phyloP scores from a whole-genome alignment of 441 rosid genomes.

The Syzygium syzygioides region DNA sequence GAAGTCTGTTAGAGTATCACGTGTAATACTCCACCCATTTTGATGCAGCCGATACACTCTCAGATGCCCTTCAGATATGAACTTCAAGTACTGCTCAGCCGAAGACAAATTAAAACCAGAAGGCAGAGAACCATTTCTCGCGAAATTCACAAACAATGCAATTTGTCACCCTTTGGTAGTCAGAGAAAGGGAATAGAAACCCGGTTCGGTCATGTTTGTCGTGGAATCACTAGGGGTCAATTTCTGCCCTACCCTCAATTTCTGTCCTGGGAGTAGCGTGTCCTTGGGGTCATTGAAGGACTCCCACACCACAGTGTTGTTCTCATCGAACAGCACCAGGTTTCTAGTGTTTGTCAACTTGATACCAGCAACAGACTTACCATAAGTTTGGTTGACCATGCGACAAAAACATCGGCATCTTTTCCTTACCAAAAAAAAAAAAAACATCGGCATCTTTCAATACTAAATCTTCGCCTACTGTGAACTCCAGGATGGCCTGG shows the following conservation, averaged over 20 bases:
- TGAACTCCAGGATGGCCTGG: neutral
- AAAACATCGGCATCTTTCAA: neutral
- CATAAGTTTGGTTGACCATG: neutral
- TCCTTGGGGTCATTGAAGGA: neutral
- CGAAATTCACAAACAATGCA: neutral
- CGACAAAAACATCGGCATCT: neutral
- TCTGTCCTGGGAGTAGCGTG: neutral
- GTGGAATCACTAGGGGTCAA: neutral
- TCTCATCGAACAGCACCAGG: neutral
- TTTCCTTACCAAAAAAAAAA: no score
- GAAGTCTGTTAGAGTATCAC: neutral
- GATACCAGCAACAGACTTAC: neutral
- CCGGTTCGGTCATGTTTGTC: neutral
- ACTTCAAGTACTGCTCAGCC: neutral
- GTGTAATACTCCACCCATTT: neutral
- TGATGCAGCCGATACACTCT: neutral
- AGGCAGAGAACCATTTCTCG: neutral
- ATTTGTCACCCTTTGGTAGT: neutral
- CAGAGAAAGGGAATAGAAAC: neutral
- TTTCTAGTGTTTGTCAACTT: neutral
- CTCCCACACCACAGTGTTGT: neutral
- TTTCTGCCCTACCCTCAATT: neutral
- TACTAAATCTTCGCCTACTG: neutral
- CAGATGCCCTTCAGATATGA: neutral
- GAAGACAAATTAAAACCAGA: neutral